Base-by-base conservation (phyloP, 1,284 basidiomycete genomes). In the Pulveroboletus sp. region DNA sequence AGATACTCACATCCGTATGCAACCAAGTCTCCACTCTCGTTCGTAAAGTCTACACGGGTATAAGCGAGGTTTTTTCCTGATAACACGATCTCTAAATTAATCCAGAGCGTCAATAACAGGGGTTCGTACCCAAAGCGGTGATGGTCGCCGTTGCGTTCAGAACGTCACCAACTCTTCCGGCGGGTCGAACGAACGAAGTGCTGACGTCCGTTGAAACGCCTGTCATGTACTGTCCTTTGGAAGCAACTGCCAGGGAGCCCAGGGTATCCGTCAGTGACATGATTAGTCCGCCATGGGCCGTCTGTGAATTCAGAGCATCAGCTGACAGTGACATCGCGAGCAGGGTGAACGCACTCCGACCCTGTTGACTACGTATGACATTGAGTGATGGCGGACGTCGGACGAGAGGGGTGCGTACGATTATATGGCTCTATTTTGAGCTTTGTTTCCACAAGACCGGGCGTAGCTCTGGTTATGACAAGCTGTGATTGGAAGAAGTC, bases 201-300 rank as follows among this genome's bases (percentile, higher is more conserved):
- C 87, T 87, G 64, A 96, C 87, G 69, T 96, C 93, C 1, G 92
- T 93, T 3, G 89, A 92, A 9, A 96, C 92, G 18, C 93, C 89
- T 0, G 94, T 95, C 85, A 92, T 90, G 71, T 77, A 89, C 25
- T 93, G 83, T 5, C 94, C 94, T 62, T 87, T 87, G 15, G 87
- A 85, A 0, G 91, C 89, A 24, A 96, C 82, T 9, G 91, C 91
- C 14, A 96, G 80, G 1, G 89, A 92, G 8, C 94, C 93, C 44
- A 92, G 75, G 10, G 92, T 94, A 70, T 96, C 93, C 11, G 92
- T 92, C 20, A 96, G 75, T 2, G 91, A 92, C 66, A 91, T 74
- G 64, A 95, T 86, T 39, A 95, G 78, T 9, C 94, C 94, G 14
- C 94, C 93, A 65, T 96, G 94, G 11, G 91, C 85, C 65, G 81